Evolutionary conservation across 805 yeast species (phyloP), one percentile per base, ranked within the genome.

Genomic region (Candida nitratophila): DNA sequence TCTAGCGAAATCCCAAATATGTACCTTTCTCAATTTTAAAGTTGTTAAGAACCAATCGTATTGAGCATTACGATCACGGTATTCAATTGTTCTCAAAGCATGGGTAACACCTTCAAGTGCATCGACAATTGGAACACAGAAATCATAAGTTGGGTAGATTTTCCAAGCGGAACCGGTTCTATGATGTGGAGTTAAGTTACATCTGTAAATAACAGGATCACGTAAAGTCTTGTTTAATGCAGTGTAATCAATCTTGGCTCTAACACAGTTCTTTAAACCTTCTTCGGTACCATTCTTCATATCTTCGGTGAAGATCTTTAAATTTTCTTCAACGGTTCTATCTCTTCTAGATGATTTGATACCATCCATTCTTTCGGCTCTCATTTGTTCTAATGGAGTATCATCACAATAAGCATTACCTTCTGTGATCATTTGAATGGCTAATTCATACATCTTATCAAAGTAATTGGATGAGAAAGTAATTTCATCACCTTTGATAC

Each of bases 331-430:
- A 42, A 91, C 85, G 19, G 91, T 59, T 67, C 96, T 82, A 56
- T 89, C 93, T 73, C 99, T 85, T 73, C 96, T 85, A 40, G 77
- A 81, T 41, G 96, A 86, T 45, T 95, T 83, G 54, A 88, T 81
- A 66, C 99, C 99, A 51, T 88, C 96, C 86, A 87, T 88, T 77
- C 99, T 86, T 75, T 93, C 96, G 61, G 90, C 96, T 72, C 99
- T 86, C 99, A 93, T 93, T 65, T 78, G 75, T 60, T 91, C 98
- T 56, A 80, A 79, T 43, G 90, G 86, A 39, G 99, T 93, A 61
- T 93, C 98, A 63, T 93, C 99, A 73, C 96, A 86, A 72, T 93
- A 93, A 37, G 99, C 99, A 54, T 86, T 83, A 50, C 97, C 98
- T 46, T 86, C 96, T 68, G 87, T 86, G 74, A 93, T 93, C 81